A percentile compares a stretch with the other conserved stretches of the same genome.
Evolutionary conservation across 345 rosid genomes (phyloP).

Genomic region (Bruguiera gymnorhiza): DNA sequence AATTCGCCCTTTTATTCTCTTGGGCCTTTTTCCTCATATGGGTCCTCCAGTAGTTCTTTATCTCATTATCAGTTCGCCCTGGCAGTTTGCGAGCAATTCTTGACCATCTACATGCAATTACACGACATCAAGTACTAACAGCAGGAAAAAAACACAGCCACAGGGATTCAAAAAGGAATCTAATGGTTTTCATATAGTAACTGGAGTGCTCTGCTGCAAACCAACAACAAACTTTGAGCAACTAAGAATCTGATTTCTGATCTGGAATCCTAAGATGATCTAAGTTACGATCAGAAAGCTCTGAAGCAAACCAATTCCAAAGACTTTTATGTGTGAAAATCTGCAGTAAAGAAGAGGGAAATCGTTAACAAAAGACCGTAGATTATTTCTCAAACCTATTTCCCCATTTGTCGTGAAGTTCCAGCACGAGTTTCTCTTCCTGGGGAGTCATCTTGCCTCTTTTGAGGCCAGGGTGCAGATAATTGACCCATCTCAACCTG

Average conservation of each 20-base stretch:
- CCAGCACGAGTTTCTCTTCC: constrained; percentile 87
- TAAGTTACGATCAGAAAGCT: not conserved
- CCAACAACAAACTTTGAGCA: too few species aligned
- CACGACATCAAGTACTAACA: not conserved
- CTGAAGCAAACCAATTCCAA: too few species aligned
- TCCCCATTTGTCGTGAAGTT: constrained; percentile 94
- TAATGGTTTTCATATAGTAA: too few species aligned
- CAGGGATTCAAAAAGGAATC: not conserved
- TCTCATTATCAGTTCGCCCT: constrained; percentile 94
- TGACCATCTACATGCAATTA: constrained; percentile 66
- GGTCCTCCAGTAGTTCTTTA: constrained; percentile 96
- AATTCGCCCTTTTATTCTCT: constrained; percentile 16
- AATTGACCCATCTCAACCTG: constrained; percentile 99
- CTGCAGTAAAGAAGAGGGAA: too few species aligned
- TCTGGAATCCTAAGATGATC: too few species aligned
- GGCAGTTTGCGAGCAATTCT: constrained; percentile 90
- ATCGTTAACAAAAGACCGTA: too few species aligned
- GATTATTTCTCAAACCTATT: constrained; percentile 55
- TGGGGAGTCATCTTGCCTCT: constrained; percentile 95
- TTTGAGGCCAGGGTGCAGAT: constrained; percentile 94
- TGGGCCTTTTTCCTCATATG: constrained; percentile 88
- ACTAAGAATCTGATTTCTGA: not conserved
- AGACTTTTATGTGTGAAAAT: too few species aligned
- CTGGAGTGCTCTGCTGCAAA: too few species aligned
- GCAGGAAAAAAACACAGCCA: not conserved